Percentiles rank a stretch among this genome's conserved stretches.
Conservation (phyloP, 148 eudicot genomes). For the Silene conica region DNA sequence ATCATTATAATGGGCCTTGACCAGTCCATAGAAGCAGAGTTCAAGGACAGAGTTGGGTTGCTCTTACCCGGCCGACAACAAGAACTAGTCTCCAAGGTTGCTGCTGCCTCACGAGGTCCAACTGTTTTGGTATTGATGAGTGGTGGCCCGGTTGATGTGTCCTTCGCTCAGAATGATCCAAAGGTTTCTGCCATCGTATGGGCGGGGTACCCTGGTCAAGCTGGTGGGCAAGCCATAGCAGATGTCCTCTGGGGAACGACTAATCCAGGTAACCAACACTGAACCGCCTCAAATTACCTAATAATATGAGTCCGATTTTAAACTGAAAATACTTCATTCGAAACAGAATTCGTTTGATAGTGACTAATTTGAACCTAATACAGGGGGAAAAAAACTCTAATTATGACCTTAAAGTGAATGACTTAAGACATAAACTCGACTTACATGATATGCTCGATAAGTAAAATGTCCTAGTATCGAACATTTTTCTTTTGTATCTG, state of each 20-base stretch:
- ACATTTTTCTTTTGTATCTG: too few relatives aligned
- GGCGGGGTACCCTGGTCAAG: slow-evolving; percentile 98
- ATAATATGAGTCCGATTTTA: too few relatives aligned
- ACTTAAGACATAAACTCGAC: too few relatives aligned
- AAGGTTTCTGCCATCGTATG: slow-evolving; percentile 60
- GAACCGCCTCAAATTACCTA: neutral
- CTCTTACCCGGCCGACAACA: slow-evolving; percentile 80
- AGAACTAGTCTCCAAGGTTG: slow-evolving; percentile 69
- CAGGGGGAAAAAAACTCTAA: too few relatives aligned
- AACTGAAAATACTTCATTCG: too few relatives aligned
- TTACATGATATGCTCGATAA: too few relatives aligned
- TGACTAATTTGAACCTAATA: too few relatives aligned
- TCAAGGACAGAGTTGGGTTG: slow-evolving; percentile 61
- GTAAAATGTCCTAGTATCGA: too few relatives aligned
- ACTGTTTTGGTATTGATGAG: slow-evolving; percentile 73
- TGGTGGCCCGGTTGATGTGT: slow-evolving; percentile 82
- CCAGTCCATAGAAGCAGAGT: slow-evolving; percentile 92
- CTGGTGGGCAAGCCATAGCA: slow-evolving; percentile 89
- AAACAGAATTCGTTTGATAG: too few relatives aligned
- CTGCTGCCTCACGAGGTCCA: slow-evolving; percentile 72
- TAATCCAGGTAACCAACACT: slow-evolving; percentile 59
- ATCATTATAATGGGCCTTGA: slow-evolving; percentile 79
- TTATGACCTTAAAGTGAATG: too few relatives aligned
- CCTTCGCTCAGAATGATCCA: slow-evolving; percentile 72
- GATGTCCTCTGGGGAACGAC: slow-evolving; percentile 69